Evolutionary conservation across 2,329 filamentous ascomycete species (phyloP).

Genomic region (Colletotrichum plurivorum): DNA sequence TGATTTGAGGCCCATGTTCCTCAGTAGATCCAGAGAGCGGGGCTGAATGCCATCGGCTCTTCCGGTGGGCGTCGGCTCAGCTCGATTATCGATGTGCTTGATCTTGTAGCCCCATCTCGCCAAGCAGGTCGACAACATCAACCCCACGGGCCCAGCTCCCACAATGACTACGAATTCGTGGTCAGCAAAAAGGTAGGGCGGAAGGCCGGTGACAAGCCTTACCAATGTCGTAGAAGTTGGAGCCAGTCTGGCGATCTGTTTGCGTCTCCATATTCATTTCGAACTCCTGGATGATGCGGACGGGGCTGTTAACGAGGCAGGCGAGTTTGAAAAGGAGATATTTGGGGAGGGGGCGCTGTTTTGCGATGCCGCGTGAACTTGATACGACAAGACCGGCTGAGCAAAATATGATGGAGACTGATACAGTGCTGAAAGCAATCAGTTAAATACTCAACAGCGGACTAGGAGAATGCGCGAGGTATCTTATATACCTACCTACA

Average conservation of each 20-base stretch:
- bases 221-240: slow-evolving; percentile 61
- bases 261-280: slow-evolving; percentile 30
- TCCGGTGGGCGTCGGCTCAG: slow-evolving; percentile 86
- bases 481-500: slow-evolving; percentile 22
- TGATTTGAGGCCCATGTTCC: slow-evolving; percentile 91
- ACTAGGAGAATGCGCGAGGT: not conserved
- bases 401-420: not conserved
- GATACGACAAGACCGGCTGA: not conserved
- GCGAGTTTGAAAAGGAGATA: not conserved
- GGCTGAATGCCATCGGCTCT: slow-evolving; percentile 94
- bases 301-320: not conserved
- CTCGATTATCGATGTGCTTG: slow-evolving; percentile 93
- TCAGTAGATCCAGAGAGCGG: slow-evolving; percentile 86
- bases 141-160: slow-evolving; percentile 89
- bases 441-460: not conserved
- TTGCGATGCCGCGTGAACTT: not conserved
- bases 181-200: slow-evolving; percentile 5
- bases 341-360: not conserved
- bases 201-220: slow-evolving; percentile 31
- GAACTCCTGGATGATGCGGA: too few species aligned
- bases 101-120: slow-evolving; percentile 95
- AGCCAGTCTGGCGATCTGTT: slow-evolving; percentile 30
- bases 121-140: slow-evolving; percentile 89
- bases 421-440: not conserved
- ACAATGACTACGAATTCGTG: slow-evolving; percentile 76